phyloP scores from a whole-genome alignment of 306 rosid species.

The Parietaria judaica region DNA sequence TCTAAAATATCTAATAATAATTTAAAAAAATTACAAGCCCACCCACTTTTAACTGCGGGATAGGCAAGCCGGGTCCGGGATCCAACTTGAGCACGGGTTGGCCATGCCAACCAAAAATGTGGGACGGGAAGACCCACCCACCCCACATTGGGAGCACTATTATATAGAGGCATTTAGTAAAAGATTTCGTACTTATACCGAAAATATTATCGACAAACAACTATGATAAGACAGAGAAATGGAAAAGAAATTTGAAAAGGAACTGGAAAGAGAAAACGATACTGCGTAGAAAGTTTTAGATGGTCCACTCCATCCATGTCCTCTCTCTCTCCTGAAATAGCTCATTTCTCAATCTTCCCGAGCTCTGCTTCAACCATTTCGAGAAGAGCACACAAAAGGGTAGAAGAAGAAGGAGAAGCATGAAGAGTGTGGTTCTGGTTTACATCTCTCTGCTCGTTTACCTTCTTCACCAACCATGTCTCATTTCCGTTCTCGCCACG shows the following conservation, averaged over 20 bases:
- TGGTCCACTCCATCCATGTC: slow-evolving; percentile 9
- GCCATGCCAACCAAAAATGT: too few relatives aligned
- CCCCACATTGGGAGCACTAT: too few relatives aligned
- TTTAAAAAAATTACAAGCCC: too few relatives aligned
- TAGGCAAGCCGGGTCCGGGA: too few relatives aligned
- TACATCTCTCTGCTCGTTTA: slow-evolving; percentile 24
- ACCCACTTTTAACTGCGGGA: too few relatives aligned
- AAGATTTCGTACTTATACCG: too few relatives aligned
- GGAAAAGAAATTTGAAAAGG: background rate
- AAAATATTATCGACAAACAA: too few relatives aligned
- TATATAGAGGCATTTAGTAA: too few relatives aligned
- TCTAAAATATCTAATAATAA: too few relatives aligned
- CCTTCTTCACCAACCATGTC: slow-evolving; percentile 22
- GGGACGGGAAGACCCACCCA: too few relatives aligned
- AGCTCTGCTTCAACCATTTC: background rate
- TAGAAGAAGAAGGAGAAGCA: slow-evolving; percentile 5
- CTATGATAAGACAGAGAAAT: background rate
- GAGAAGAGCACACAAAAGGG: background rate
- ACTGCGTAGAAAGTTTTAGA: background rate
- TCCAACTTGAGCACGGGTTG: too few relatives aligned
- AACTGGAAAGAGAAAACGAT: slow-evolving; percentile 7
- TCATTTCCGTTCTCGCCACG: slow-evolving; percentile 38
- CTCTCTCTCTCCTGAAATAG: slow-evolving; percentile 12
- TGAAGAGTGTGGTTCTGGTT: slow-evolving; percentile 25
- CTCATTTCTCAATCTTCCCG: slow-evolving; percentile 23